These are phyloP conservation scores for Aspergillus sp. DNA, from an alignment of 2,329 filamentous ascomycete genomes.

Conservation along the genomic window DNA sequence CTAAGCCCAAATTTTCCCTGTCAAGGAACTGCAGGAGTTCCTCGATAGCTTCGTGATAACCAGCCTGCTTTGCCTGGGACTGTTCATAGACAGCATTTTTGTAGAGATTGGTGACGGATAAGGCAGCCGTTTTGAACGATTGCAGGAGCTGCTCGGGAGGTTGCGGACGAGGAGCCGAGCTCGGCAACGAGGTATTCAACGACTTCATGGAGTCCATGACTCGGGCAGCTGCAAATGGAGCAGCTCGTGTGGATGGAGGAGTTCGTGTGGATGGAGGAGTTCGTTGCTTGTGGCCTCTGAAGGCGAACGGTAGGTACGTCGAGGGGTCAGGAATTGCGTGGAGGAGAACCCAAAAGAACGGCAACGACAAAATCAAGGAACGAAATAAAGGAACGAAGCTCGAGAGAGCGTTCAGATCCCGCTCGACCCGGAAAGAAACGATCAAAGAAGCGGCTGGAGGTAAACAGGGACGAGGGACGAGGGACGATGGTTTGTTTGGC, in stretches of 20 bases:
- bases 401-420: not conserved
- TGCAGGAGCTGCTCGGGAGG: conserved; percentile 58
- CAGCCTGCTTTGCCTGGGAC: conserved; percentile 63
- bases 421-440: conserved; percentile 4
- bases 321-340: conserved; percentile 1
- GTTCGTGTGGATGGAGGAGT: conserved; percentile 4
- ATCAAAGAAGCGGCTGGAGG: no score
- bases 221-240: conserved; percentile 4
- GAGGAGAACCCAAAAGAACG: conserved; percentile 5
- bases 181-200: conserved; percentile 53
- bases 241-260: conserved; percentile 6
- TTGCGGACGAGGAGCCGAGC: conserved; percentile 39
- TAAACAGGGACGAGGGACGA: conserved; percentile 1
- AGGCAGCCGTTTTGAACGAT: conserved; percentile 82
- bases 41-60: conserved; percentile 89
- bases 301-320: not conserved
- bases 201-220: conserved; percentile 57
- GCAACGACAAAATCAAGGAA: conserved; percentile 1
- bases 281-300: conserved; percentile 1
- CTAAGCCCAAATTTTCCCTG: conserved; percentile 65
- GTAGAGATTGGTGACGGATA: conserved; percentile 93
- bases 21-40: conserved; percentile 82
- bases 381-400: conserved; percentile 1
- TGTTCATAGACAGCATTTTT: conserved; percentile 78
- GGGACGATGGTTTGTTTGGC: conserved; percentile 7